Evolutionary conservation across 176 grass and related monocot genomes (phyloP), one percentile per base, ranked within the genome.

Genomic region (Aechmea fasciata): DNA sequence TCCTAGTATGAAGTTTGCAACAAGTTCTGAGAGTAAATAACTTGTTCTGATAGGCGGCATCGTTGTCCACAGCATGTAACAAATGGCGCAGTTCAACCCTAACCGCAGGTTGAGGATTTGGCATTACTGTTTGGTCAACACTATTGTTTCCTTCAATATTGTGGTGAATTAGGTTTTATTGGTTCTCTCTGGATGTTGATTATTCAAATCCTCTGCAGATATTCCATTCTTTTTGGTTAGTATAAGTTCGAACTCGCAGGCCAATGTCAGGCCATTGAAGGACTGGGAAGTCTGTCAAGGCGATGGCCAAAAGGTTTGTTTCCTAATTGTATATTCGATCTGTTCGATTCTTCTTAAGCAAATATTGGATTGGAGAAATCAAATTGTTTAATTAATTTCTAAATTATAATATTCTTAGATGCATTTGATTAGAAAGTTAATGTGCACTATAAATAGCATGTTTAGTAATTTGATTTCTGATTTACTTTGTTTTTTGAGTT

Each of bases 141-240:
- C 49, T 73, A 3, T 29, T 72, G 10, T 78, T 75, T 47, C 33
- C 33, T 7, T 41, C 33, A 3, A 6, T 48, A 61, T 68, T 15
- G 67, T 75, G 50, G 13, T 68, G 64, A 26, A 71, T 13, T 47
- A 52, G 11, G 48, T 59, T 7, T 79, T 13, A 47, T 79, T 64
- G 52, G 13, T 25, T 49, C 69, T 23, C 69, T 49, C 11, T 59
- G 22, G 65, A 18, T 72, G 13, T 2, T 51, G 49, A 66, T 47
- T 5, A 70, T 73, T 29, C 52, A 11, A 64, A 26, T 50, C 51
- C 49, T 77, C 19, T 67, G 73, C 74, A 85, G 89, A 79, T 73
- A 11, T 81, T 77, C 86, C 89, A 13, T 97, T 92, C 80, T 92
- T 97, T 82, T 68, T 90, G 49, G 64, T 97, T 41, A 74, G 49